Evolutionary conservation across 2,329 filamentous ascomycete genomes (phyloP).

Genomic region (Colletotrichum sp.): DNA sequence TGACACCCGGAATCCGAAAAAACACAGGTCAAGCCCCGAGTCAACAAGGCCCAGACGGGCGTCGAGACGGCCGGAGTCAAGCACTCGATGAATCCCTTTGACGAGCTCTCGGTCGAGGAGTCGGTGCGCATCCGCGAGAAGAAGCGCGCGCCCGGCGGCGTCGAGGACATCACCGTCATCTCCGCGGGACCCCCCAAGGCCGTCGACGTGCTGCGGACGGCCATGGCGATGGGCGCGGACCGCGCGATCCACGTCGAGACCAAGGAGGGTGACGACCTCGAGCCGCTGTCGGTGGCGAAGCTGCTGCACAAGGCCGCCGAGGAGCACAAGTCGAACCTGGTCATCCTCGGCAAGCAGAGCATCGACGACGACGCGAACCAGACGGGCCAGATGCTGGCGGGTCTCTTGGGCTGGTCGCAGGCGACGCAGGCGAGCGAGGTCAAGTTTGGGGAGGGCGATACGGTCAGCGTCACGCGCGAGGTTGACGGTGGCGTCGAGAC

Average conservation of each 20-base stretch:
- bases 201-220: conserved; percentile 87
- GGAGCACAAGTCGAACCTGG: conserved; percentile 86
- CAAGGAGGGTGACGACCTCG: conserved; percentile 76
- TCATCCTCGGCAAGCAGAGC: conserved; percentile 95
- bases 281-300: conserved; percentile 93
- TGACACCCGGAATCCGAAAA: conserved; percentile 4
- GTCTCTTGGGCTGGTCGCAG: conserved; percentile 89
- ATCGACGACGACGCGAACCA: conserved; percentile 96
- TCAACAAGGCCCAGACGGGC: conserved; percentile 78
- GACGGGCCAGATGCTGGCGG: conserved; percentile 98
- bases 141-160: conserved; percentile 72
- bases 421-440: conserved; percentile 92
- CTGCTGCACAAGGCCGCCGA: conserved; percentile 80
- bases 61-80: conserved; percentile 94
- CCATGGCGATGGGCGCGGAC: conserved; percentile 99
- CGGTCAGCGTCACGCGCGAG: conserved; percentile 82
- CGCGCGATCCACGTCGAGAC: conserved; percentile 86
- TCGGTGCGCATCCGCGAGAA: conserved; percentile 93
- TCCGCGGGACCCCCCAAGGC: conserved; percentile 88
- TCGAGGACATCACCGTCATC: conserved; percentile 91
- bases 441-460: conserved; percentile 72
- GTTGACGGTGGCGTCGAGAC: conserved; percentile 97
- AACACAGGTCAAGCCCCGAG: conserved; percentile 69
- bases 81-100: conserved; percentile 98
- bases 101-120: conserved; percentile 97